These are phyloP conservation scores for Coniella vitis DNA, from an alignment of 2,329 filamentous ascomycete genomes.

Conservation along the genomic window DNA sequence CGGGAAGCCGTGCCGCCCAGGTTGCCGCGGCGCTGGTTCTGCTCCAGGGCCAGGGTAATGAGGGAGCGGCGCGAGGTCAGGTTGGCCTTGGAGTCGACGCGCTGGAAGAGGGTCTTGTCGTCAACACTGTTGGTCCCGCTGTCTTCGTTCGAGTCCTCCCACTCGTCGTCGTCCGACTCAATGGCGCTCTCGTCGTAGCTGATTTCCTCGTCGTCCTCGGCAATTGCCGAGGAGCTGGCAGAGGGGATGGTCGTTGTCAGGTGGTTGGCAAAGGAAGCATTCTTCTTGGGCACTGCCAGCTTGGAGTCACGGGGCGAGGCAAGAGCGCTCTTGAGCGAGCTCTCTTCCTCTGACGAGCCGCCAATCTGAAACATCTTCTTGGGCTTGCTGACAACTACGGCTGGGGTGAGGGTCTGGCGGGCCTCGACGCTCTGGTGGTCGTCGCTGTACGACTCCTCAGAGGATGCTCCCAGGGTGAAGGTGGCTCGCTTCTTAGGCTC, in stretches of 20 bases:
- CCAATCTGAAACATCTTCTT: slow-evolving; percentile 46
- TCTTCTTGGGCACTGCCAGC: slow-evolving; percentile 56
- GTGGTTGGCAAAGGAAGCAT: slow-evolving; percentile 74
- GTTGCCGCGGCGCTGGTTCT: slow-evolving; percentile 64
- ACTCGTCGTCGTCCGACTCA: slow-evolving; percentile 63
- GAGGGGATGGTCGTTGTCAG: slow-evolving; percentile 60
- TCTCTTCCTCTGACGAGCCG: slow-evolving; percentile 67
- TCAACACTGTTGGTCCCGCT: slow-evolving; percentile 79
- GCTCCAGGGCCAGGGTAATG: slow-evolving; percentile 78
- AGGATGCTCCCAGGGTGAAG: slow-evolving; percentile 73
- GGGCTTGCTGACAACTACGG: slow-evolving; percentile 25
- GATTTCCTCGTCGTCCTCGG: slow-evolving; percentile 45
- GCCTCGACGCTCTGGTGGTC: slow-evolving; percentile 42
- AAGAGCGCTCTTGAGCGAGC: slow-evolving; percentile 57
- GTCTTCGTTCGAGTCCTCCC: slow-evolving; percentile 63
- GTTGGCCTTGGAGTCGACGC: slow-evolving; percentile 82
- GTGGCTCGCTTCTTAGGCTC: slow-evolving; percentile 57
- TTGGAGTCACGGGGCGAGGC: slow-evolving; percentile 36
- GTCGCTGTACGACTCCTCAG: slow-evolving; percentile 65
- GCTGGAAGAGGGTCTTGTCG: slow-evolving; percentile 75
- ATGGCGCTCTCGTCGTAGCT: slow-evolving; percentile 79
- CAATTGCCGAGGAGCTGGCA: slow-evolving; percentile 31
- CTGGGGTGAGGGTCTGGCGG: slow-evolving; percentile 23
- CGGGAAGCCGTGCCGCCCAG: slow-evolving; percentile 63
- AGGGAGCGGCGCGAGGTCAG: slow-evolving; percentile 81